Evolutionary conservation across 805 yeast species (phyloP).

Genomic region (Scheffersomyces amazonensis): DNA sequence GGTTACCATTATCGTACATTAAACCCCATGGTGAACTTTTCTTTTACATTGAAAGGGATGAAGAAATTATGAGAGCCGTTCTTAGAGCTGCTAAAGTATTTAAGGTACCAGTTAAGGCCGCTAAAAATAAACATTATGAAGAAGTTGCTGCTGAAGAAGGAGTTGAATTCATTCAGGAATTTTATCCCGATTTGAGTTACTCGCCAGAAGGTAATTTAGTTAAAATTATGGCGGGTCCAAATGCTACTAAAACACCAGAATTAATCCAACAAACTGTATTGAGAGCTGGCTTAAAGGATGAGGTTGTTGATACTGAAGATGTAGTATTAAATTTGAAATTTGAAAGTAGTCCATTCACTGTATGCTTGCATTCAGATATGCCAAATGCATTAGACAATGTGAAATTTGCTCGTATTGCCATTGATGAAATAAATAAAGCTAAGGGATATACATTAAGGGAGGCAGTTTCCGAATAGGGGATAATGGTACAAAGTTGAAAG

Average conservation of each 20-base stretch:
- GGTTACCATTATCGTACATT: slow-evolving; percentile 26
- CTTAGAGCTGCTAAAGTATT: slow-evolving; percentile 32
- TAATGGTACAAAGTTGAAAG: too few species aligned
- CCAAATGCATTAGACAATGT: slow-evolving; percentile 33
- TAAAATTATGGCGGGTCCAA: slow-evolving; percentile 20
- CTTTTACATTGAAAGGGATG: slow-evolving; percentile 32
- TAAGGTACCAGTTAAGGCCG: slow-evolving; percentile 34
- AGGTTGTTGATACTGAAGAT: slow-evolving; percentile 17
- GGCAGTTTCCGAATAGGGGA: neutral
- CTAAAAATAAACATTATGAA: slow-evolving; percentile 26
- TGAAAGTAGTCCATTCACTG: slow-evolving; percentile 22
- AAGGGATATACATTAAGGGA: slow-evolving; percentile 2
- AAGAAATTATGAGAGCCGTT: slow-evolving; percentile 32
- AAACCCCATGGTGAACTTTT: slow-evolving; percentile 40
- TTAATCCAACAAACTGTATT: slow-evolving; percentile 23
- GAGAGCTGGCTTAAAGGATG: slow-evolving; percentile 21
- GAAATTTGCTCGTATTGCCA: slow-evolving; percentile 24
- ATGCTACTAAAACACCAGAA: slow-evolving; percentile 26
- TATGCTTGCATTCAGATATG: slow-evolving; percentile 37
- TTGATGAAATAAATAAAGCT: slow-evolving; percentile 18
- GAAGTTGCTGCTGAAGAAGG: slow-evolving; percentile 25
- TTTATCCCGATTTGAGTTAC: slow-evolving; percentile 34
- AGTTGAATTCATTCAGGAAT: slow-evolving; percentile 33
- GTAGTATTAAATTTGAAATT: slow-evolving; percentile 21
- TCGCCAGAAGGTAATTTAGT: slow-evolving; percentile 23